Base-by-base conservation (phyloP, 2,329 filamentous ascomycete genomes). In the Exophiala sp. region DNA sequence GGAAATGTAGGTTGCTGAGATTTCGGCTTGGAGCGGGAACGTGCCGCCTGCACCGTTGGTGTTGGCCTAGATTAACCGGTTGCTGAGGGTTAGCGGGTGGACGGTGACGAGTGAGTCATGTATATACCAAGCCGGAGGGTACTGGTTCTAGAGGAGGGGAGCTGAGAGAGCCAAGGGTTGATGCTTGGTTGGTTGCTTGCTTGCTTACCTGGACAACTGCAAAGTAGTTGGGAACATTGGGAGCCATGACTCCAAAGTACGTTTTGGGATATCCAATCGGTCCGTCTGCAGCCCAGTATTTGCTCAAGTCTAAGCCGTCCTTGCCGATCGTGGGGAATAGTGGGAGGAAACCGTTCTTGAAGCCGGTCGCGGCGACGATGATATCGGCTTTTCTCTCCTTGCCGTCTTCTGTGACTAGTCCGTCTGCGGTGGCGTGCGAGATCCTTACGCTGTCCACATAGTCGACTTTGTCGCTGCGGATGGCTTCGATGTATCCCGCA, bases 401-500 rank as follows among this genome's bases (percentile, higher is more conserved):
- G 7, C 59, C 59, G 46, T 59, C 50, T 3, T n/a, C 40, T 3
- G 53, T 56, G 7, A 59, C 40, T 24, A 63, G 47, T 3, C 80
- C 80, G 0, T 70, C 77, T 29, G 69, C 66, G 0, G 78, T 83
- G 53, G 86, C 79, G 0, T 73, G 69, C 14, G 70, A 68, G 59
- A 85, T 85, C 0, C 65, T 72, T 0, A 72, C n/a, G 53, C 19
- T 74, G 24, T 70, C 71, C 57, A 83, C 78, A 55, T 78, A 82
- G 11, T 73, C 71, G 10, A 83, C 80, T 43, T 85, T 83, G 2
- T 75, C 71, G 54, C 79, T 72, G 0, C 73, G 70, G 14, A 85
- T 68, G 0, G 81, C 80, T 62, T 85, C 82, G 3, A 86, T 72
- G 57, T 86, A 85, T 0, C 81, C 82, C 0, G 81, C 80, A 0